Conservation (phyloP, 352 stramenopile genomes). For the Peronospora farinosa region DNA sequence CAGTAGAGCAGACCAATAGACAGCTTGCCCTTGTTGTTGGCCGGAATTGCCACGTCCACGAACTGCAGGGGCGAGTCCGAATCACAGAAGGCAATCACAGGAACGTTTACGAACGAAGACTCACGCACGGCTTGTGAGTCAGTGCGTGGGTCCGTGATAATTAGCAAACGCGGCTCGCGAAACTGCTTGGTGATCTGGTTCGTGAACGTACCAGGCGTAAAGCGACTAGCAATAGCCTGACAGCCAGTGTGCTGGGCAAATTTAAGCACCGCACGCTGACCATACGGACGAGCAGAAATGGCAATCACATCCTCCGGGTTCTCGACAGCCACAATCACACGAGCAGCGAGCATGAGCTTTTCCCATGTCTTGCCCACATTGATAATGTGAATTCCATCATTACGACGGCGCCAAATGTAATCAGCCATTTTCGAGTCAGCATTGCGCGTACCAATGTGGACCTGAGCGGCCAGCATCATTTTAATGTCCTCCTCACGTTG, state of each 20-base stretch:
- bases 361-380: slow-evolving; percentile 99
- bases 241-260: slow-evolving; percentile 99
- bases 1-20: slow-evolving; percentile 99
- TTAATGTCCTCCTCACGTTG: slow-evolving; percentile 99
- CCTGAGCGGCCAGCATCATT: slow-evolving; percentile 99
- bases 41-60: slow-evolving; percentile 99
- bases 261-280: slow-evolving; percentile 99
- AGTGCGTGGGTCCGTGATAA: slow-evolving; percentile 98
- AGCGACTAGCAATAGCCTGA: slow-evolving; percentile 96
- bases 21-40: slow-evolving; percentile 99
- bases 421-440: slow-evolving; percentile 97
- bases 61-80: slow-evolving; percentile 99
- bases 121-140: slow-evolving; percentile 97
- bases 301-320: slow-evolving; percentile 99
- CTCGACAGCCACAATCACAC: slow-evolving; percentile 99
- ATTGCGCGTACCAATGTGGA: slow-evolving; percentile 99
- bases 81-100: slow-evolving; percentile 99
- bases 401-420: slow-evolving; percentile 99
- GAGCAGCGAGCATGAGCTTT: slow-evolving; percentile 99
- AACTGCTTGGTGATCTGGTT: slow-evolving; percentile 99
- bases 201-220: slow-evolving; percentile 99
- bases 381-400: slow-evolving; percentile 99
- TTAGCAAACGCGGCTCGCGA: slow-evolving; percentile 97
- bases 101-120: slow-evolving; percentile 99
- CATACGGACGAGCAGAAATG: slow-evolving; percentile 98